These are phyloP conservation scores for Schizophyllum amplum DNA, from an alignment of 1,284 basidiomycete genomes.

Conservation along the genomic window DNA sequence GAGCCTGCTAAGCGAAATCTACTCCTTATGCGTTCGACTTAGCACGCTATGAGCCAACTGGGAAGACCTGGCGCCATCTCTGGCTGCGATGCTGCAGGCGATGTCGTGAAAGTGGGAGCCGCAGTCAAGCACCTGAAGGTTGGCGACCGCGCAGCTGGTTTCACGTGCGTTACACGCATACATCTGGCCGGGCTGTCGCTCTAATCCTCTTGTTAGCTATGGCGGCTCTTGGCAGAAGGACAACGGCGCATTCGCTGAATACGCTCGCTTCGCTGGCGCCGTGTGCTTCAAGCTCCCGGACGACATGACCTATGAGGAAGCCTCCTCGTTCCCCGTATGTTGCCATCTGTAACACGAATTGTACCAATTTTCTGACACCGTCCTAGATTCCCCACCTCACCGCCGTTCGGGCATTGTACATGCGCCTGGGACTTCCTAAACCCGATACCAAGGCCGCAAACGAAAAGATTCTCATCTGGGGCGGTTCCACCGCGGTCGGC, in stretches of 20 bases:
- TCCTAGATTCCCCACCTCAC: conserved; percentile 18
- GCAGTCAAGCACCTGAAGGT: conserved; percentile 20
- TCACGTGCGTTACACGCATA: conserved; percentile 30
- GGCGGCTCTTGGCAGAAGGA: not conserved
- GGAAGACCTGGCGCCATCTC: conserved; percentile 1
- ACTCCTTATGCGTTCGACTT: not conserved
- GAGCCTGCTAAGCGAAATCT: no score
- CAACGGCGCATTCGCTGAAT: conserved; percentile 16
- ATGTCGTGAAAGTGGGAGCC: conserved; percentile 27
- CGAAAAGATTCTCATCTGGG: conserved; percentile 26
- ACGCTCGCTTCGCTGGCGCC: conserved; percentile 17
- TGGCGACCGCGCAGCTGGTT: conserved; percentile 37
- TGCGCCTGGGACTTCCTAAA: conserved; percentile 12
- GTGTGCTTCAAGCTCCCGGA: conserved; percentile 22
- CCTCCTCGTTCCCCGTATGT: conserved; percentile 20
- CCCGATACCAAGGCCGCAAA: conserved; percentile 5
- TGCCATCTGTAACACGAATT: no score
- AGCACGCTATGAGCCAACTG: not conserved
- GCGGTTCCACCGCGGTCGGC: conserved; percentile 33
- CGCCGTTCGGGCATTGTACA: conserved; percentile 17
- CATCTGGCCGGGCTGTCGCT: not conserved
- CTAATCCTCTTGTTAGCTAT: conserved; percentile 1
- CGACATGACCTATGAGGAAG: conserved; percentile 20
- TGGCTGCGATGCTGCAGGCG: conserved; percentile 40
- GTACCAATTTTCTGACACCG: no score